Base-by-base conservation (phyloP, 257 asterid species). In the Fraxinus quadrangulata region DNA sequence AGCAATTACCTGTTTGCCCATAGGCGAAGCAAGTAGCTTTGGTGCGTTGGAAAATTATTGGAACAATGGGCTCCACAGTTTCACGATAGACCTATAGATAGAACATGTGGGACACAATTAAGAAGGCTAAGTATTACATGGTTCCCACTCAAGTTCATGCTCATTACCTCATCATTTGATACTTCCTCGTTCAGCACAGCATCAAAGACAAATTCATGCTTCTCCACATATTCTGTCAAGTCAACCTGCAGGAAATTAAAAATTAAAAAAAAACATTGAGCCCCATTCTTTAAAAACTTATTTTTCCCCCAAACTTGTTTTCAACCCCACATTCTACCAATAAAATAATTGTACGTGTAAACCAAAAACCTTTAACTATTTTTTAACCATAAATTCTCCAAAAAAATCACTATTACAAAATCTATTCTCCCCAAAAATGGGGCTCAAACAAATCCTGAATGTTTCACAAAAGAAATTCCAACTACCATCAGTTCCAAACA, bases 101-200 rank as follows among this genome's bases (percentile, higher is more conserved):
- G 34, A 63, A 81, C 37, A 68, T 34, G 30, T 51, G 66, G 65
- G 81, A 72, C 37, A 47, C 36, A 47, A 65, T 68, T 59, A 80
- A 77, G 51, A 78, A 75, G 56, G 56, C 13, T 9, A 28, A 77
- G 72, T 2, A 61, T 61, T 10, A 23, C 28, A 61, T 10, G 16
- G 68, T 61, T 24, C 24, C 68, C 16, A 24, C 12, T 24, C 68
- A 5, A 61, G 40, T 37, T 70, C 45, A 77, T 37, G 76, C 49
- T 42, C 67, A 72, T 88, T 81, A 96, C 99, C 98, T 96, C 97
- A 74, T 93, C 98, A 85, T 96, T 96, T 71, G 99, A 96, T 78
- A 96, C 99, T 88, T 96, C 97, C 85, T 96, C 99, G 75, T 96
- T 79, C 71, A 96, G 87, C 84, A 96, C 99, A 6, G 99, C 99